Percentiles rank a stretch among this genome's conserved stretches.
Conservation (phyloP, 1,284 basidiomycete species). For the Somion occarium region DNA sequence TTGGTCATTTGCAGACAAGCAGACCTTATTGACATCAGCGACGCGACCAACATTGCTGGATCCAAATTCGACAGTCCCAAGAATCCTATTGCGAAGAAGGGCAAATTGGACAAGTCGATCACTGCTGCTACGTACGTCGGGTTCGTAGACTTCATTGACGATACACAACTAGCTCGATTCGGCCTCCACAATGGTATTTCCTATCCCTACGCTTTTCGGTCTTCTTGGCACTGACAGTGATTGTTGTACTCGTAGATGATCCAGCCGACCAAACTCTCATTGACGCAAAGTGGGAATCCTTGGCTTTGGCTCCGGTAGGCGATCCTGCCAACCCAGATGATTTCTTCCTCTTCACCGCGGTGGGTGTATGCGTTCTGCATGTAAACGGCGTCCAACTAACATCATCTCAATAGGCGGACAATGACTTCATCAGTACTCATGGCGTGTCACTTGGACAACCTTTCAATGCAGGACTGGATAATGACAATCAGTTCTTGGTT, state of each 20-base stretch:
- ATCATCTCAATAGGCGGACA: slow-evolving; percentile 43
- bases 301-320: slow-evolving; percentile 52
- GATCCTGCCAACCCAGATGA: slow-evolving; percentile 53
- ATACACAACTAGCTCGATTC: slow-evolving; percentile 50
- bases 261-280: slow-evolving; percentile 51
- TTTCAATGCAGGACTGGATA: slow-evolving; percentile 50
- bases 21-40: slow-evolving; percentile 53
- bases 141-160: slow-evolving; percentile 53
- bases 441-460: slow-evolving; percentile 50
- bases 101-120: slow-evolving; percentile 44
- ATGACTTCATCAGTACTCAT: slow-evolving; percentile 60
- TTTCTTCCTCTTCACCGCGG: slow-evolving; percentile 62
- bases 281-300: slow-evolving; percentile 65
- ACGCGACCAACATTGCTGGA: slow-evolving; percentile 59
- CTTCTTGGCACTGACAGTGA: not conserved
- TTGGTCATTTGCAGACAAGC: slow-evolving; percentile 33
- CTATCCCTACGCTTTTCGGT: not conserved
- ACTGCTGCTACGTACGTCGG: slow-evolving; percentile 50
- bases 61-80: slow-evolving; percentile 52
- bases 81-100: slow-evolving; percentile 48
- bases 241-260: slow-evolving; percentile 16
- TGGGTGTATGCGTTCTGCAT: slow-evolving; percentile 23
- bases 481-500: slow-evolving; percentile 64
- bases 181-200: slow-evolving; percentile 51
- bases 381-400: not conserved